Conservation (phyloP, 1,139 yeast genomes). For the Arxiozyma slooffiae region DNA sequence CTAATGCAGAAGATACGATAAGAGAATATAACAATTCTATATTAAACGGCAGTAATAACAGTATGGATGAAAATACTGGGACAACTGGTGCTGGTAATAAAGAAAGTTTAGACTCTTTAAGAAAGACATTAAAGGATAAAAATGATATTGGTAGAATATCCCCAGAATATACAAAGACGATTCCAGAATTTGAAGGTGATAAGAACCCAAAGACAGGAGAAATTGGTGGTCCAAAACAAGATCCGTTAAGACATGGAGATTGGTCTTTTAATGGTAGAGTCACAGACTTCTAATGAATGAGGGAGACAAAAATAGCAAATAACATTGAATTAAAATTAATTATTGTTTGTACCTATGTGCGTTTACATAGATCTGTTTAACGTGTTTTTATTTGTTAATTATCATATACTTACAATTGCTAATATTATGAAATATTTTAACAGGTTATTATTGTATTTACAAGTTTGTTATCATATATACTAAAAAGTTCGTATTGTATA, state of each 20-base stretch:
- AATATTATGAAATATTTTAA: too few species aligned
- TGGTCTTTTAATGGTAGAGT: slow-evolving; percentile 95
- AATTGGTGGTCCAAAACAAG: slow-evolving; percentile 97
- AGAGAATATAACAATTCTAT: slow-evolving; percentile 59
- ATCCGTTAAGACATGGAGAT: slow-evolving; percentile 86
- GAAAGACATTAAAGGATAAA: slow-evolving; percentile 21
- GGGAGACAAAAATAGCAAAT: too few species aligned
- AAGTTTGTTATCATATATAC: not conserved
- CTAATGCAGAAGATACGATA: slow-evolving; percentile 70
- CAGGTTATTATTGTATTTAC: slow-evolving; percentile 3
- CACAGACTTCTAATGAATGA: slow-evolving; percentile 60
- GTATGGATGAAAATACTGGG: not conserved
- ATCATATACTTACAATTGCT: not conserved
- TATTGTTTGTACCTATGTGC: not conserved
- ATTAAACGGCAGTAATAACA: slow-evolving; percentile 12
- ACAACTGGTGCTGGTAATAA: slow-evolving; percentile 29
- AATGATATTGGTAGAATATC: slow-evolving; percentile 57
- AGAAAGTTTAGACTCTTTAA: slow-evolving; percentile 1
- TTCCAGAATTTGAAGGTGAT: slow-evolving; percentile 95
- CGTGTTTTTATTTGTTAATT: too few species aligned
- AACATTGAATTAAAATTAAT: not conserved
- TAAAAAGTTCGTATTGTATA: too few species aligned
- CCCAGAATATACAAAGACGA: slow-evolving; percentile 62
- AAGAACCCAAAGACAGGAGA: slow-evolving; percentile 91
- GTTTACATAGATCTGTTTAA: too few species aligned